Percentiles rank a stretch among this genome's conserved stretches.
phyloP scores from a whole-genome alignment of 495 filamentous ascomycete species.

The Staphylotrichum longicolle region DNA sequence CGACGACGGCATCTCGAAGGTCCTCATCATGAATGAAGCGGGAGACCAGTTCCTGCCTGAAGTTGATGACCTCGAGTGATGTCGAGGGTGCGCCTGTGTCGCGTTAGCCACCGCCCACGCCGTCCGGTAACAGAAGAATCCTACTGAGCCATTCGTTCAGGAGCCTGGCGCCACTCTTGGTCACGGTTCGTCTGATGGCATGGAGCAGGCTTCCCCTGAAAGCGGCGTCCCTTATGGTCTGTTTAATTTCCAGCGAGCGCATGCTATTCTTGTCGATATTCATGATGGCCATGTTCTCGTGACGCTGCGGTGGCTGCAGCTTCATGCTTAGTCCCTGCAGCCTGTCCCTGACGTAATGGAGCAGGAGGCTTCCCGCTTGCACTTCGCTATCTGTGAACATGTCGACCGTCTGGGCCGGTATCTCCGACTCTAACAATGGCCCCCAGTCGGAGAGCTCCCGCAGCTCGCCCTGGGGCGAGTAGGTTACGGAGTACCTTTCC shows the following conservation, averaged over 20 bases:
- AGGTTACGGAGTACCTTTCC: constrained; percentile 59
- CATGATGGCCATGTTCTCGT: constrained; percentile 74
- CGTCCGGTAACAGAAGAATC: constrained; percentile 17
- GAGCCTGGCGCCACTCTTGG: constrained; percentile 82
- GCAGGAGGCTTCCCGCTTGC: constrained; percentile 66
- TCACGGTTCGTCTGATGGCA: constrained; percentile 81
- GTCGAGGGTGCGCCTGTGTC: constrained; percentile 72
- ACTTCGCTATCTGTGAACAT: constrained; percentile 54
- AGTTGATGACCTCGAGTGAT: constrained; percentile 72
- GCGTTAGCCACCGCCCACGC: constrained; percentile 18
- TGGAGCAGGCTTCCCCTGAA: constrained; percentile 84
- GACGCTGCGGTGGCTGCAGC: constrained; percentile 75
- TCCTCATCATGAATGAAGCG: constrained; percentile 60
- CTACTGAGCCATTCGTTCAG: constrained; percentile 78
- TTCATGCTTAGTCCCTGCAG: constrained; percentile 78
- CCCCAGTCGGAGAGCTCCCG: constrained; percentile 65
- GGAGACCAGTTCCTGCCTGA: constrained; percentile 77
- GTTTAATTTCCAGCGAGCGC: constrained; percentile 82
- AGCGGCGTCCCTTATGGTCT: constrained; percentile 71
- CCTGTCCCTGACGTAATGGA: constrained; percentile 78
- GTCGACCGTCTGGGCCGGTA: constrained; percentile 43
- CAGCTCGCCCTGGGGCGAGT: constrained; percentile 46
- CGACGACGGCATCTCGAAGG: constrained; percentile 63
- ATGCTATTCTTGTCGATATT: constrained; percentile 87
- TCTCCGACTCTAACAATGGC: constrained; percentile 68